Evolutionary conservation across 2,329 filamentous ascomycete genomes (phyloP).

Genomic region (Colletotrichum cuscutae): DNA sequence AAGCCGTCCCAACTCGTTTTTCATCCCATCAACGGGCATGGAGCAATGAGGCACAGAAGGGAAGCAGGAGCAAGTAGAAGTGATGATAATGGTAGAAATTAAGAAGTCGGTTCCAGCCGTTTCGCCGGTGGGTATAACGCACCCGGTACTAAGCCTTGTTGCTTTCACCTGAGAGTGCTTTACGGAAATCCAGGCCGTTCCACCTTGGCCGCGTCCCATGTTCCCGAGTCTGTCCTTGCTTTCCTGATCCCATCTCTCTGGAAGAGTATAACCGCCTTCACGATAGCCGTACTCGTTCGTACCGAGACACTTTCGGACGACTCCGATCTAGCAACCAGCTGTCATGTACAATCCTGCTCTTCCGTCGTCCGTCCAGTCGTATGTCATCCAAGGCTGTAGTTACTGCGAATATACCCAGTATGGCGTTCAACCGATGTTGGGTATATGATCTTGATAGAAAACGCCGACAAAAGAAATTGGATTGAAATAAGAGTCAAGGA

Average conservation of each 20-base stretch:
- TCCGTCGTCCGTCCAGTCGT: background rate
- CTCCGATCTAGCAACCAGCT: background rate
- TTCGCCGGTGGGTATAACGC: constrained; percentile 1
- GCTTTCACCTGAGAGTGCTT: background rate
- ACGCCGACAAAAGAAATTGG: constrained; percentile 11
- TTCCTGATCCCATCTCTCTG: constrained; percentile 12
- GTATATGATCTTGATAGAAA: constrained; percentile 30
- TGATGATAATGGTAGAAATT: background rate
- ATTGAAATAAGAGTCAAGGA: background rate
- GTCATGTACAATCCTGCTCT: constrained; percentile 23
- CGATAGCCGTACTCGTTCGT: background rate
- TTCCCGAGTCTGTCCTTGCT: background rate
- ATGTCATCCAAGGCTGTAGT: constrained; percentile 4
- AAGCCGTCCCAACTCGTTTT: background rate
- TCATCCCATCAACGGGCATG: background rate
- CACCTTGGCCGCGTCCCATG: background rate
- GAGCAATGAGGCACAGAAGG: background rate
- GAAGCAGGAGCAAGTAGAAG: background rate
- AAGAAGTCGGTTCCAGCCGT: constrained; percentile 1
- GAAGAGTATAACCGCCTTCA: constrained; percentile 20
- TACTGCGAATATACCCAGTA: background rate
- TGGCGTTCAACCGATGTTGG: constrained; percentile 27
- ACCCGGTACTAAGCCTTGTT: background rate
- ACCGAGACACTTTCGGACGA: constrained; percentile 2
- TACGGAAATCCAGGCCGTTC: background rate